These are phyloP conservation scores for Linum lewisii DNA, from an alignment of 345 rosid genomes.

Conservation along the genomic window DNA sequence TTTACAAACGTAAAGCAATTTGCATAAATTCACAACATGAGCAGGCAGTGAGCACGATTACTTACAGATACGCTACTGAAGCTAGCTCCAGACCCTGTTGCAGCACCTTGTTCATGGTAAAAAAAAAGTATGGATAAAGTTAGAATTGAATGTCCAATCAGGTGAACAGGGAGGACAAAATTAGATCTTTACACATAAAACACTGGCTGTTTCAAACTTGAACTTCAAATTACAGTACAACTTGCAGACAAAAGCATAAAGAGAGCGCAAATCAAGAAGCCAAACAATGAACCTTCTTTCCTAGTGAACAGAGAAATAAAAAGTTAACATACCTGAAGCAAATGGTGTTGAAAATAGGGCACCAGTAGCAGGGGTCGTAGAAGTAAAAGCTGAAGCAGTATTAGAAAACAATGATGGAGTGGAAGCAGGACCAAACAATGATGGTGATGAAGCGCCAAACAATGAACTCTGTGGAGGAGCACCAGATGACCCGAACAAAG, in stretches of 20 bases:
- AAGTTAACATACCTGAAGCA: conserved; percentile 36
- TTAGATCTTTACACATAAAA: no score
- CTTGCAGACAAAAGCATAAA: no score
- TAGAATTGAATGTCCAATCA: no score
- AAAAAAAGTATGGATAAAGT: not conserved
- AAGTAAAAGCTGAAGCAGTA: conserved; percentile 38
- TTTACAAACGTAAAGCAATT: not conserved
- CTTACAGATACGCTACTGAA: conserved; percentile 72
- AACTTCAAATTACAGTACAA: no score
- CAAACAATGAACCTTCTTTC: no score
- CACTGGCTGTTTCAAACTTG: no score
- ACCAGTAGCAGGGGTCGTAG: conserved; percentile 40
- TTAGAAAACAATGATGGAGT: conserved; percentile 47
- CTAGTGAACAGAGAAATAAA: not conserved
- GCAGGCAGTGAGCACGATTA: conserved; percentile 10
- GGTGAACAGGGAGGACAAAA: no score
- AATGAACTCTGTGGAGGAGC: conserved; percentile 33
- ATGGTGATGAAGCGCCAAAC: conserved; percentile 30
- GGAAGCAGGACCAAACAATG: conserved; percentile 49
- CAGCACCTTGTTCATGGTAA: conserved; percentile 33
- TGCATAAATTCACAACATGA: not conserved
- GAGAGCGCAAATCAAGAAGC: no score
- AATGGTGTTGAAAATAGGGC: conserved; percentile 55
- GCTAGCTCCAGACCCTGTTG: conserved; percentile 74
- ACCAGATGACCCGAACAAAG: conserved; percentile 45